Percentiles rank a stretch among this genome's conserved stretches.
Evolutionary conservation across 345 rosid species (phyloP).

Genomic region (Angophora floribunda): DNA sequence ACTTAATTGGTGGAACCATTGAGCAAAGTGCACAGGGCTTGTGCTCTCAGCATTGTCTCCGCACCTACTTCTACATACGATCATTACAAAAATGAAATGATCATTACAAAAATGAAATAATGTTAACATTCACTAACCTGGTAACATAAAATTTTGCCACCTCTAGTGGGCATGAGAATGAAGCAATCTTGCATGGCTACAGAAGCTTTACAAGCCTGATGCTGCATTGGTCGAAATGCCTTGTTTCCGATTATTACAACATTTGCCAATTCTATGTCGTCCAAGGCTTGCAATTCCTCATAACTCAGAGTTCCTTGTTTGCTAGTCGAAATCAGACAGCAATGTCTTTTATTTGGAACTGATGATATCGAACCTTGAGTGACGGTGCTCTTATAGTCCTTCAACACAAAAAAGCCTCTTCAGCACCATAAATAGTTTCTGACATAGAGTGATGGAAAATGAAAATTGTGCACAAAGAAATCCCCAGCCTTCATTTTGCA

Average conservation of each 20-base stretch:
- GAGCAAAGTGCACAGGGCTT: no score
- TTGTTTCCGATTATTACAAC: no score
- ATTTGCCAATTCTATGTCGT: no score
- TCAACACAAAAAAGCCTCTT: slow-evolving; percentile 13
- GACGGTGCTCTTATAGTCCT: slow-evolving; percentile 30
- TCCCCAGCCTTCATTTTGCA: not conserved
- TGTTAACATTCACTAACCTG: no score
- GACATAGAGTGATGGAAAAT: not conserved
- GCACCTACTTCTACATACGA: no score
- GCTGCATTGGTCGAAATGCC: no score
- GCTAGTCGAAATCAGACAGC: slow-evolving; percentile 7
- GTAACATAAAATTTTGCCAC: slow-evolving; percentile 50
- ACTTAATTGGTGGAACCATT: no score
- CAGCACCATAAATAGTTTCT: slow-evolving; percentile 11
- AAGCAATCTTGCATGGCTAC: slow-evolving; percentile 63
- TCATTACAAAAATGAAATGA: no score
- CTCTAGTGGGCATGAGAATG: slow-evolving; percentile 15
- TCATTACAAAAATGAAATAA: no score
- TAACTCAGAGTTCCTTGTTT: slow-evolving; percentile 2
- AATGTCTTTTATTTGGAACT: slow-evolving; percentile 17
- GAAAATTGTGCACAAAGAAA: not conserved
- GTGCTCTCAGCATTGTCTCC: no score
- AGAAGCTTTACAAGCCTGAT: slow-evolving; percentile 38
- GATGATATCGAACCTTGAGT: no score
- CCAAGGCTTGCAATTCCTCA: no score